Base-by-base conservation (phyloP, 2,329 filamentous ascomycete genomes). In the Alternaria burnsii region DNA sequence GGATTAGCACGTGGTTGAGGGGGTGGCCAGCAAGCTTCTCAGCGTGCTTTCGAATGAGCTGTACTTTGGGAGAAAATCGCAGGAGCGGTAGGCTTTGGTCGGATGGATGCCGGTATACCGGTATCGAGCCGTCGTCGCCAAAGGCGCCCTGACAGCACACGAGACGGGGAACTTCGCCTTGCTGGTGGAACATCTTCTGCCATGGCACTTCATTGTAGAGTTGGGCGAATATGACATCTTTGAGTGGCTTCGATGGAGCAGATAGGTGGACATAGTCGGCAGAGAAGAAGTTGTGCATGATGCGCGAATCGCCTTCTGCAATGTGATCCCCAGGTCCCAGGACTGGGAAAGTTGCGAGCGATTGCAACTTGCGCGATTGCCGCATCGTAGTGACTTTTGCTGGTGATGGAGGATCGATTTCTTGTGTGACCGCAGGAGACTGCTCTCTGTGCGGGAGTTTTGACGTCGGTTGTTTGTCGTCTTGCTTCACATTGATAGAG, bases 71-170 rank as follows among this genome's bases (percentile, higher is more conserved):
- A 0, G 92, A 91, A 78, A 97, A 98, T 2, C 88, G 84, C 1
- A 90, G 81, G 14, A 97, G 79, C 0, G 91, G 89, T 0, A 94
- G 90, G 1, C 91, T 92, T 76, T 96, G 91, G 73, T 99, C 95
- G 4, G 93, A 88, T 44, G 95, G 95, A 78, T 98, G 95, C 14
- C 95, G 91, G 78, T 99, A 99, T n/a, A 98, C 85, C 22, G 95
- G 95, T 76, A 91, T 89, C 66, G 84, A 89, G 18, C 91, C 92
- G 70, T 94, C 89, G 0, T 82, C 74, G 40, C 83, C 84, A 30
- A 93, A 82, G 16, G 86, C 82, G 4, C 94, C 95, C 76, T 98
- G 94, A 20, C 97, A 93, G 50, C 93, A 93, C 7, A 98, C 92
- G 2, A 97, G 86, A 38, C 95, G 89, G 43, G 95, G 95, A 0